Evolutionary conservation across 2,329 filamentous ascomycete species (phyloP).

Genomic region (Ambrosiella cleistominuta): DNA sequence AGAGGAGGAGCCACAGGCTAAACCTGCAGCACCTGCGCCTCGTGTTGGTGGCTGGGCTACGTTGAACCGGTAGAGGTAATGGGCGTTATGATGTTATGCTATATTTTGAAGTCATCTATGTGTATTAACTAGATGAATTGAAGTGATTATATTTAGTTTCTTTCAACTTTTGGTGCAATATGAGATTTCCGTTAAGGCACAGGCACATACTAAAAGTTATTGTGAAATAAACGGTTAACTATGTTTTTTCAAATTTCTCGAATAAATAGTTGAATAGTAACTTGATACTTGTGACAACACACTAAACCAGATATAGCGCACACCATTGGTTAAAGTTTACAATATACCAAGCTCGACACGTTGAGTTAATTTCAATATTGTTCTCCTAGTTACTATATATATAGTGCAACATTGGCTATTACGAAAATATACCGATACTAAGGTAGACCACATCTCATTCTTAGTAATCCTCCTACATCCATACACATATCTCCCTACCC

Average conservation of each 20-base stretch:
- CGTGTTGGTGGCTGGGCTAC: conserved; percentile 12
- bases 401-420: neutral
- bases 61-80: conserved; percentile 5
- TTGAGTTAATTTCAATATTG: neutral
- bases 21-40: conserved; percentile 1
- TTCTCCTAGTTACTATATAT: conserved; percentile 1
- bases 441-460: neutral
- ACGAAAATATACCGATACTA: neutral
- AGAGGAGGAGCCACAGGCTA: neutral
- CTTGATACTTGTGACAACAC: too few relatives aligned
- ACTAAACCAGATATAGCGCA: too few relatives aligned
- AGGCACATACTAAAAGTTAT: too few relatives aligned
- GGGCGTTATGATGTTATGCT: neutral
- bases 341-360: neutral
- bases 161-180: too few relatives aligned
- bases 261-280: too few relatives aligned
- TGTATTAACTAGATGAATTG: neutral
- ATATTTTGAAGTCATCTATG: neutral
- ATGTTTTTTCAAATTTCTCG: too few relatives aligned
- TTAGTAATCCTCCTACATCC: neutral
- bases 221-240: too few relatives aligned
- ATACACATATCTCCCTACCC: neutral
- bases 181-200: too few relatives aligned
- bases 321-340: too few relatives aligned
- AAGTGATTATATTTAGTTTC: neutral